phyloP scores from a whole-genome alignment of 164 flowering plant species.

The Dillenia suffruticosa region DNA sequence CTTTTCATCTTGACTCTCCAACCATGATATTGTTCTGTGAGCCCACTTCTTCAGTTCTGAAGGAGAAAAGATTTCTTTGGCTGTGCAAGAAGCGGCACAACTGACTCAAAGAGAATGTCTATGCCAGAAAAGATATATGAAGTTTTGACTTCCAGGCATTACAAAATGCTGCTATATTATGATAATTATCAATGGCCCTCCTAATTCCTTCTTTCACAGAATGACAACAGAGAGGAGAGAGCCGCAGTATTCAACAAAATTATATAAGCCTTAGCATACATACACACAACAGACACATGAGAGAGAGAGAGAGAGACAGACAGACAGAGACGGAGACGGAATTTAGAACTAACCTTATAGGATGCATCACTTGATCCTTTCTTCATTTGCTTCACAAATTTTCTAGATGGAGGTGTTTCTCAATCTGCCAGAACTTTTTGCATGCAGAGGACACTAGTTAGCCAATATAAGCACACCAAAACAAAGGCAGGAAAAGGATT shows the following conservation, averaged over 20 bases:
- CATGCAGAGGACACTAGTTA: too few species aligned
- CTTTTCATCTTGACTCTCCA: slow-evolving; percentile 85
- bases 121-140: neutral
- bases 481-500: too few species aligned
- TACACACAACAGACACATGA: too few species aligned
- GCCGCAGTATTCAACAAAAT: too few species aligned
- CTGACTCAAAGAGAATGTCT: neutral
- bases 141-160: too few species aligned
- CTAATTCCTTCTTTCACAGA: too few species aligned
- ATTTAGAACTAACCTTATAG: slow-evolving; percentile 33
- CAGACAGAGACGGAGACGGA: neutral
- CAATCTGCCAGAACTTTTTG: slow-evolving; percentile 33
- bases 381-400: slow-evolving; percentile 36
- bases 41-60: slow-evolving; percentile 79
- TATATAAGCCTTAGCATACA: too few species aligned
- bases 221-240: too few species aligned
- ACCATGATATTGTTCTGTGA: slow-evolving; percentile 64
- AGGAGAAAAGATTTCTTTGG: slow-evolving; percentile 36
- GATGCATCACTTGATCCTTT: slow-evolving; percentile 23
- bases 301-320: too few species aligned
- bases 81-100: slow-evolving; percentile 21
- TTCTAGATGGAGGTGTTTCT: slow-evolving; percentile 27
- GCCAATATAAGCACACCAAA: too few species aligned
- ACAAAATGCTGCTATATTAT: too few species aligned
- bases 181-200: too few species aligned